These are phyloP conservation scores for Nasturtium officinale DNA, from an alignment of 345 rosid genomes.

Conservation along the genomic window DNA sequence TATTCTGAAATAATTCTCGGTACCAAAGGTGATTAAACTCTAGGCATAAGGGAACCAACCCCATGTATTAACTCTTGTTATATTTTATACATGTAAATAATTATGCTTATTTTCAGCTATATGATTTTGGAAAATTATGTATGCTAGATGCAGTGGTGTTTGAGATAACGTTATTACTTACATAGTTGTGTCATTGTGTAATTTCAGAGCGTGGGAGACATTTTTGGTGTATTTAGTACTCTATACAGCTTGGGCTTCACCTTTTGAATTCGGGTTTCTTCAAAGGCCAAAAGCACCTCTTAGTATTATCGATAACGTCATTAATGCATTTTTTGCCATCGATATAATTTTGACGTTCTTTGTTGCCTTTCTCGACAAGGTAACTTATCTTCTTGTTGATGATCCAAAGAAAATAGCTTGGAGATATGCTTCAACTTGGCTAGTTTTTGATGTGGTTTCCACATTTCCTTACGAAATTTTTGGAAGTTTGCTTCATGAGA, in stretches of 20 bases:
- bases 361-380: constrained; percentile 72
- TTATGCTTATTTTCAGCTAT: neutral
- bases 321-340: constrained; percentile 63
- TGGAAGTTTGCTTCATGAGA: constrained; percentile 47
- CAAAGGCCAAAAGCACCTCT: constrained; percentile 52
- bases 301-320: constrained; percentile 57
- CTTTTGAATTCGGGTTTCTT: constrained; percentile 80
- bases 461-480: constrained; percentile 71
- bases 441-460: constrained; percentile 66
- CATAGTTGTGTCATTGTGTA: neutral
- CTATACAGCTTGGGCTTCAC: constrained; percentile 92
- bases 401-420: constrained; percentile 58
- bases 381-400: constrained; percentile 67
- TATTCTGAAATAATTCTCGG: neutral
- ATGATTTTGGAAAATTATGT: neutral
- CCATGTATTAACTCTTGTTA: too few species aligned
- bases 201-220: constrained; percentile 67
- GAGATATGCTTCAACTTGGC: constrained; percentile 63
- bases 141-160: too few species aligned
- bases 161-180: too few species aligned
- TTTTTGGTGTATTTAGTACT: constrained; percentile 73
- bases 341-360: constrained; percentile 84
- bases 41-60: neutral
- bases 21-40: neutral
- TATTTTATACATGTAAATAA: neutral